Percentiles rank a stretch among this genome's conserved stretches.
These are phyloP conservation scores for Jatropha podagrica DNA, from an alignment of 441 rosid genomes.

Conservation along the genomic window DNA sequence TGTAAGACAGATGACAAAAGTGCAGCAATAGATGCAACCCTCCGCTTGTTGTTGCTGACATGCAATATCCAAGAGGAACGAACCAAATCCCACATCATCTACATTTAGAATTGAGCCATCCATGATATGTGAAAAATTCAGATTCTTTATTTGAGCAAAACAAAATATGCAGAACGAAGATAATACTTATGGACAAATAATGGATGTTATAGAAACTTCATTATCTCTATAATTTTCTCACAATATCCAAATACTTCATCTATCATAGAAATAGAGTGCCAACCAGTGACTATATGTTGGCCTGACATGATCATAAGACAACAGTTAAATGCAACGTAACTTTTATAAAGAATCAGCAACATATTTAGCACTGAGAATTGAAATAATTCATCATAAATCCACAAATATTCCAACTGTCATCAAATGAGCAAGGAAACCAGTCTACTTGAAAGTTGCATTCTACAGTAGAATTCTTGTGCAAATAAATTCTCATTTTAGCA, in stretches of 20 bases:
- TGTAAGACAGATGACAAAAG: slow-evolving; percentile 87
- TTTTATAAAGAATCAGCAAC: neutral
- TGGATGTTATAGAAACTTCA: neutral
- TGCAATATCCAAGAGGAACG: slow-evolving; percentile 89
- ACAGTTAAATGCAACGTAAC: neutral
- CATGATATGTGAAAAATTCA: neutral
- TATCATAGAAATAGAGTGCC: neutral
- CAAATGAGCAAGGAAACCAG: neutral
- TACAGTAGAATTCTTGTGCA: neutral
- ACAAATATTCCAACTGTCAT: neutral
- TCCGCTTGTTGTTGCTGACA: slow-evolving; percentile 84
- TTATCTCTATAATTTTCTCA: neutral
- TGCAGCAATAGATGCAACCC: slow-evolving; percentile 92
- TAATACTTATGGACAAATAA: neutral
- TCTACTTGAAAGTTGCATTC: neutral
- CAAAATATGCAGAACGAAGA: slow-evolving; percentile 7
- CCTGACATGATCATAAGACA: neutral
- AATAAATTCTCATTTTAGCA: neutral
- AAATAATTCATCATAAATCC: neutral
- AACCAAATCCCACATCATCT: slow-evolving; percentile 94
- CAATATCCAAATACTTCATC: neutral
- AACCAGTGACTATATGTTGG: neutral
- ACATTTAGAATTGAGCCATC: slow-evolving; percentile 28
- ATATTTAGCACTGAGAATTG: neutral
- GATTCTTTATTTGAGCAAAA: slow-evolving; percentile 9